These are phyloP conservation scores for Potentilla sterilis DNA, from an alignment of 306 rosid species.

Conservation along the genomic window DNA sequence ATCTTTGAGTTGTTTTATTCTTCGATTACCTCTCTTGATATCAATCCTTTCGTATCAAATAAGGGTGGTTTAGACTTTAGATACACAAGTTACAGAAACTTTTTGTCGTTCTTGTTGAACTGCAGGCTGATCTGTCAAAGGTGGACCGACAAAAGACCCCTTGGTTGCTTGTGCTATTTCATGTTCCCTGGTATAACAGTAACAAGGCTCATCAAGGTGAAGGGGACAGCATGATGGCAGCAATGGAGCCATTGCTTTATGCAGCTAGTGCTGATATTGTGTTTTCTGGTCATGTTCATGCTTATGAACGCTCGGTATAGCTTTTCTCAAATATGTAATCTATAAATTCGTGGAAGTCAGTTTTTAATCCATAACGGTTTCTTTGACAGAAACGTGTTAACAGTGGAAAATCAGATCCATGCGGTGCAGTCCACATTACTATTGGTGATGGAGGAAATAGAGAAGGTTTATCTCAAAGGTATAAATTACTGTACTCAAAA, in stretches of 20 bases:
- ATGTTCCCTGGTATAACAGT: constrained; percentile 95
- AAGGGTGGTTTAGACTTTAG: not conserved
- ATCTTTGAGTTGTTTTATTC: not conserved
- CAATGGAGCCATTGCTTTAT: constrained; percentile 78
- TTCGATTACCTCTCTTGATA: not conserved
- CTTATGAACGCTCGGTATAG: constrained; percentile 85
- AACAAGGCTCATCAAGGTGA: constrained; percentile 89
- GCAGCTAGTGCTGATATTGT: constrained; percentile 75
- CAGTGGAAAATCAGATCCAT: constrained; percentile 57
- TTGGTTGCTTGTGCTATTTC: constrained; percentile 74
- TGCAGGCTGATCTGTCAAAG: constrained; percentile 63
- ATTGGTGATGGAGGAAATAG: constrained; percentile 93
- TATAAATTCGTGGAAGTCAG: not conserved
- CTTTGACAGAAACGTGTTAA: constrained; percentile 64
- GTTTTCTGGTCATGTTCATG: constrained; percentile 87
- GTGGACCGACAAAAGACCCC: constrained; percentile 81
- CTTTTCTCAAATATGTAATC: not conserved
- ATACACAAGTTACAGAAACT: not conserved
- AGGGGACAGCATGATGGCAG: constrained; percentile 68
- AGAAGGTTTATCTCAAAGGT: constrained; percentile 83
- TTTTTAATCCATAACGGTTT: constrained; percentile 7
- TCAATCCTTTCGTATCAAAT: not conserved
- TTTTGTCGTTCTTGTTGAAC: constrained; percentile 23
- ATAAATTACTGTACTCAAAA: constrained; percentile 23
- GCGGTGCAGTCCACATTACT: constrained; percentile 86